Evolutionary conservation across 257 asterid genomes (phyloP), one percentile per base, ranked within the genome.

Genomic region (Forsythia viridissima): DNA sequence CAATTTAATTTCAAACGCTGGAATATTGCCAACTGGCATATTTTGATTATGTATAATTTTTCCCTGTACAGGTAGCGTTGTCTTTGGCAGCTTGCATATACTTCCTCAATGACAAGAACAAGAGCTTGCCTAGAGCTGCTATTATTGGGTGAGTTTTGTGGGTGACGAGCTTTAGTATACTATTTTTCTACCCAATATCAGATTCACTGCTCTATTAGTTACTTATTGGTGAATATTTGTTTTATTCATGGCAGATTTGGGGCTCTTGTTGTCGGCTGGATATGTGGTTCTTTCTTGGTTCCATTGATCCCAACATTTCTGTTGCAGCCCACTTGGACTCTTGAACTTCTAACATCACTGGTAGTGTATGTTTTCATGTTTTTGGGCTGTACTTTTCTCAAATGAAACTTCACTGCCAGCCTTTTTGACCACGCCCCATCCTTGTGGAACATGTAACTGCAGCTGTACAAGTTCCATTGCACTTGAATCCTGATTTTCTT

Each of bases 51-150:
- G 67, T 20, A 20, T 24, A 21, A 61, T 16, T 57, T 69, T 39
- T 70, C 65, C 82, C 13, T 79, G 71, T 73, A 72, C 89, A 93
- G 98, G 97, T 96, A 61, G 99, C 99, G 24, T 79, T 96, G 77
- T 96, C 98, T 79, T 84, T 96, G 80, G 97, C 87, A 73, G 99
- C 97, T 74, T 96, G 98, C 93, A 85, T 96, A 81, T 96, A 91
- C 89, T 96, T 93, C 90, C 94, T 95, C 72, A 93, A 93, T 79
- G 99, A 93, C 91, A 95, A 95, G 90, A 93, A 85, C 86, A 92
- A 95, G 86, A 95, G 91, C 86, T 48, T 95, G 84, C 83, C 86
- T 82, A 88, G 99, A 88, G 92, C 97, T 80, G 85, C 92, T 80
- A 83, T 91, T 82, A 92, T 93, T 8, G 99, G 99, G 99, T 93